Evolutionary conservation across 768 basidiomycete genomes (phyloP), one percentile per base, ranked within the genome.

Genomic region (Zangia roseola): DNA sequence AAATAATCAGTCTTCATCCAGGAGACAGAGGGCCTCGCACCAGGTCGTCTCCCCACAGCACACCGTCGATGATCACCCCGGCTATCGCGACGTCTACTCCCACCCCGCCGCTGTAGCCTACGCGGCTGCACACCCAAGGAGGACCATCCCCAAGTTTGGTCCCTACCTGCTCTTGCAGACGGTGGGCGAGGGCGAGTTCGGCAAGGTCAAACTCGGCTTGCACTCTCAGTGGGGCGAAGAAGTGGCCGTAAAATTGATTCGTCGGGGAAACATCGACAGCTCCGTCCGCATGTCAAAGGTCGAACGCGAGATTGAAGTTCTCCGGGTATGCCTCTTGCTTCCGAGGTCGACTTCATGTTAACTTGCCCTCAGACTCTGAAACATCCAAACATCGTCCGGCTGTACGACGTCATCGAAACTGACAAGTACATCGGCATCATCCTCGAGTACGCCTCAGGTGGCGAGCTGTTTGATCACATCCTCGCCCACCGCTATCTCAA

Each of bases 391-490:
- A 98, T 99, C 69, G 97, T 98, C 30, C 86, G 94, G 10, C 75
- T 98, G 38, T 97, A 95, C 79, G 97, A 99, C 64, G 94, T 98
- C 19, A 97, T 99, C 57, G 94, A 98, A 69, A 98, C 97, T 1
- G 97, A 98, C 76, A 97, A 97, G 70, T 98, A 98, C 72, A 98
- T 99, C 60, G 97, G 97, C 31, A 99, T 99, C 64, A 95, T 99
- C 58, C 83, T 99, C 53, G 97, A 98, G 68, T 98, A 95, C 62
- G 97, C 97, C 30, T 94, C 92, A 1, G 97, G 97, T 45, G 97
- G 97, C 47, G 97, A 99, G 67, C 83, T 99, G 19, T 98, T 99
- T 69, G 97, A 99, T 71, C 92, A 97, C 69, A 99, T 99, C 65
- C 83, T 98, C 43, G 95, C 95, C 17, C 97, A 97, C 66, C 88